phyloP scores from a whole-genome alignment of 192 early-diverging fungal species.

The Umbelopsis isabellina region DNA sequence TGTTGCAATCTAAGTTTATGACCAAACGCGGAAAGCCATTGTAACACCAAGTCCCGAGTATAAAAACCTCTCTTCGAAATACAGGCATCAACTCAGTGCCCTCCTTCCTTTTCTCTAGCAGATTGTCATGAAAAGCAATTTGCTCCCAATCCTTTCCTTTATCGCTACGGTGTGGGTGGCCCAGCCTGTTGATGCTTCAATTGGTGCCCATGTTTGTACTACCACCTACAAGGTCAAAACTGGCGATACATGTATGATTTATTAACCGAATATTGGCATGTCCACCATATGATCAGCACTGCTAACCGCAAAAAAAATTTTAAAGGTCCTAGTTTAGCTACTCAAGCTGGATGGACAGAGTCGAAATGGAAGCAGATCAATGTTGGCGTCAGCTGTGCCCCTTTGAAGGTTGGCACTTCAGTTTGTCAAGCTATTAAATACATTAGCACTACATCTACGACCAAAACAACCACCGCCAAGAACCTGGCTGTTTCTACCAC shows the following conservation, averaged over 20 bases:
- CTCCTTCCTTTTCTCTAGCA: constrained; percentile 1
- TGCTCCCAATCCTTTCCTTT: constrained; percentile 16
- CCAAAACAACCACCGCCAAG: not conserved
- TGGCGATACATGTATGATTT: constrained; percentile 1
- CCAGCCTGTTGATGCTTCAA: not conserved
- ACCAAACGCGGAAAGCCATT: too few species aligned
- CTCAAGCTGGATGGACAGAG: not conserved
- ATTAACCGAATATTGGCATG: not conserved
- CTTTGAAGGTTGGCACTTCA: not conserved
- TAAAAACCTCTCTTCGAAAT: not conserved
- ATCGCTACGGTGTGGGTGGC: not conserved
- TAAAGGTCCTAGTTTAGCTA: not conserved
- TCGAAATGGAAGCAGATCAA: not conserved
- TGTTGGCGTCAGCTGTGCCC: not conserved
- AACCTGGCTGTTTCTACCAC: not conserved
- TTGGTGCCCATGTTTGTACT: constrained; percentile 1
- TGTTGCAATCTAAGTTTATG: too few species aligned
- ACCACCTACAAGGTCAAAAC: not conserved
- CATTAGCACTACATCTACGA: not conserved
- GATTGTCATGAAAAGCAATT: not conserved
- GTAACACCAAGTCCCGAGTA: too few species aligned
- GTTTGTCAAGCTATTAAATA: not conserved
- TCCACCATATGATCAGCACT: not conserved
- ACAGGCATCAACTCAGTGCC: not conserved
- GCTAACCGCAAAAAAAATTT: not conserved